Evolutionary conservation across 164 flowering plant genomes (phyloP), one percentile per base, ranked within the genome.

Genomic region (Cinnamomum chago): DNA sequence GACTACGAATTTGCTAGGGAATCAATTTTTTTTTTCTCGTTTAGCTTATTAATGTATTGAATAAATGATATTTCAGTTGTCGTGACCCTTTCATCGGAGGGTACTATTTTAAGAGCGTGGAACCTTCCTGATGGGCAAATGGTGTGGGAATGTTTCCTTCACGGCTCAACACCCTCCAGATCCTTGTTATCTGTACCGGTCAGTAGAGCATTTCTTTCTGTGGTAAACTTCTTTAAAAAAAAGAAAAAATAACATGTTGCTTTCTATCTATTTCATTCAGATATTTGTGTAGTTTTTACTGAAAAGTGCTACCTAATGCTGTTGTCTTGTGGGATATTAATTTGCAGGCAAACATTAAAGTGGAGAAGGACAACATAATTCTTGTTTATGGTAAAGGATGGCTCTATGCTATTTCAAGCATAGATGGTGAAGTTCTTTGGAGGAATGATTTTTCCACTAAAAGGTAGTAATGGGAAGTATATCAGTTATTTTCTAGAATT

Each of bases 51-150:
- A 58, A 51, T 71, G 30, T 70, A 64, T 55, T 76, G 30, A 68
- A 40, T 68, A n/a, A 73, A 75, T 70, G 30, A 1, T 65, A 67
- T 77, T 84, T 50, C 92, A 95, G 98, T 89, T 84, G 95, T 88
- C 51, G 79, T 95, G 71, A 87, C 94, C 50, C 93, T 93, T 72
- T 93, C 98, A 55, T 92, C 97, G 13, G 85, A 78, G 72, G 98
- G 97, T 76, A 86, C 88, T 75, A 75, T 86, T 70, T 73, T 94
- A 74, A 87, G 99, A 86, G 97, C 99, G 67, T 96, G 99, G 99
- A 95, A 91, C 82, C 97, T 96, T 82, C 95, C 98, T 73, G 97
- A 96, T 87, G 99, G 98, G 50, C 98, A 92, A 85, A 87, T 96
- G 97, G 90, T 90, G 75, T 96, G 99, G 99, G 98, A 96, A 80